Evolutionary conservation across 1,139 yeast species (phyloP), one percentile per base, ranked within the genome.

Genomic region (Keqinozyma sinolaborantium): DNA sequence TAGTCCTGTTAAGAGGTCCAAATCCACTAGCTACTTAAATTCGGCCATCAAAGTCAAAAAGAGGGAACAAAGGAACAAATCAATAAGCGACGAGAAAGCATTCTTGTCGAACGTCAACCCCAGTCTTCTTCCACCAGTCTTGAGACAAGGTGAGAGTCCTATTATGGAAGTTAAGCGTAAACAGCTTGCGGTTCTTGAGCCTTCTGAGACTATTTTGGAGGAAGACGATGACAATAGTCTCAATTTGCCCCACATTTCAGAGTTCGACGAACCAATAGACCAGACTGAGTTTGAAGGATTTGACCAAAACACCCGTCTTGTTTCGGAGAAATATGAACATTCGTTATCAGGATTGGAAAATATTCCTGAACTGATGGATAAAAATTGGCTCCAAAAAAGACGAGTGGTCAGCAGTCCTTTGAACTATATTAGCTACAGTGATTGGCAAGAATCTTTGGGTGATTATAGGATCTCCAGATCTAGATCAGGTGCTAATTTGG

Each of bases 81-180:
- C 64, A 2, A 53, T 63, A 4, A 44, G 61, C 31, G 56, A 58
- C 32, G 71, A 64, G 32, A 56, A 50, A 34, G 41, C 41, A 2
- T 62, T 60, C 27, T 36, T 64, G n/a, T 45, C 53, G 11, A 53
- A 54, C 18, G 56, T 64, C 10, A 56, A 56, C 38, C 63, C 63
- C 36, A 47, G 49, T 7, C 47, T 65, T 24, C 44, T 64, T 20
- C 72, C 71, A 6, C 49, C 70, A 1, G 68, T 64, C 1, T 44
- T 65, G 21, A 58, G 53, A 38, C 50, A 46, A 16, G 60, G 67
- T 1, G 63, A 58, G 36, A 59, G 65, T 30, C 62, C 58, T 0
- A 61, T 61, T 5, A 40, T 58, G 46, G 51, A 50, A 24, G 36
- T 51, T 5, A 56, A 53, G 37, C 37, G 65, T 24, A 44, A 49